Base-by-base conservation (phyloP, 176 grass and related monocot species). In the Aegilops speltoides region DNA sequence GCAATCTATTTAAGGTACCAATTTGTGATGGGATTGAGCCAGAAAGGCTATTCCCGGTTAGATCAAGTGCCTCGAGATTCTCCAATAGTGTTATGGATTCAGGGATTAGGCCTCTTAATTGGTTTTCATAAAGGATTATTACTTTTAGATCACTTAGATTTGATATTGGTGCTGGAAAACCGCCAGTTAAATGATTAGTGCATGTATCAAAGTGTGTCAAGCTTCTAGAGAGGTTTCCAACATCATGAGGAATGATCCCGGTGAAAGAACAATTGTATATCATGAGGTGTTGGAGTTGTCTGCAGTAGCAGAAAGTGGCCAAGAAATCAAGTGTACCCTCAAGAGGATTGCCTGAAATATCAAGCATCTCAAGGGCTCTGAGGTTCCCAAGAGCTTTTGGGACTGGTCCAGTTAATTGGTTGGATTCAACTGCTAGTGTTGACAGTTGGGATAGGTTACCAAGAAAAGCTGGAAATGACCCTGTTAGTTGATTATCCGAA, bases 191-290 rank as follows among this genome's bases (percentile, higher is more conserved):
- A 12, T 59, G 24, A 8, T 73, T 83, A 0, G 1, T 0, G 10
- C 6, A 0, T 8, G 2, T 1, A 7, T 13, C 13, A 0, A 57
- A 57, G 17, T 20, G 0, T 57, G 7, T 1, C 36, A 83, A 12
- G 41, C 3, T 12, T 60, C 8, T 10, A 0, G 81, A 83, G 4
- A 73, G 5, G 12, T 82, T 82, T 36, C 65, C 68, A 13, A 71
- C 3, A 10, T 5, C 0, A 7, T 28, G 23, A 10, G 68, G 54
- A 52, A 84, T 34, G 9, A 6, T 38, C 16, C 67, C 81, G 1
- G 48, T 60, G 29, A 83, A 72, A 4, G 4, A 37, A 60, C 56
- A 57, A 0, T 37, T 37, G 36, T 37, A 37, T 37, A 37, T 37
- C 6, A 7, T 7, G 8, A 37, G 36, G 36, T 37, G 8, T 37